Base-by-base conservation (phyloP, 2,329 filamentous ascomycete genomes). In the Phaeosphaeriaceae sp. region DNA sequence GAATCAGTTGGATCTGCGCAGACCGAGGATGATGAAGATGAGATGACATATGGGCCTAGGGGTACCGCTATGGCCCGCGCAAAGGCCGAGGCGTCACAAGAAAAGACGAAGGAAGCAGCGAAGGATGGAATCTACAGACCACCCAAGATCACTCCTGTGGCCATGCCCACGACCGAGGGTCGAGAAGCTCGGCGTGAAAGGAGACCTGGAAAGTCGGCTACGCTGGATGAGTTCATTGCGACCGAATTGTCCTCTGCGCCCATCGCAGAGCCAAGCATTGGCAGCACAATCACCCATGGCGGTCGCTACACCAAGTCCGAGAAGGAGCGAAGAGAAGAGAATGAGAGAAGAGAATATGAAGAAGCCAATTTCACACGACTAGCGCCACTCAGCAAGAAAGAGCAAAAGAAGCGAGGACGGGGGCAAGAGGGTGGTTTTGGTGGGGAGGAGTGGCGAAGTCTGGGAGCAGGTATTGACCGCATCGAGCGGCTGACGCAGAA, bases 281-380 rank as follows among this genome's bases (percentile, higher is more conserved):
- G 95, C 60, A 95, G 91, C 56, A 97, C 92, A 19, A 96, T 97
- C 68, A 84, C 90, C 4, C 84, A 88, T 50, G 89, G 91, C 51
- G 95, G 95, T 32, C 88, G 94, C 63, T 88, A 88, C 75, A 88
- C 88, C 71, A 95, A 94, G 83, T 92, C 91, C 5, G 86, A 89
- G 15, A 84, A 88, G 32, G 91, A 97, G 75, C 87, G 91, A 56
- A 88, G 88, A 63, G 87, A 88, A 43, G 94, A 98, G 77, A 86
- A 86, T 1, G 94, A 97, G 80, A 85, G 91, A 55, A 86, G 86
- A 59, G 87, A 91, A 49, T 99, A 97, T 80, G 95, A 99, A 82
- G 95, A 99, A 80, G 86, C 84, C 67, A 97, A 99, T 81, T 94
- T 97, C 72, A 88, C 92, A 17, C 91, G 95, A 67, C 82, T 99